Percentiles rank a stretch among this genome's conserved stretches.
phyloP scores from a whole-genome alignment of 768 basidiomycete species.

The Tulasnella sp. region DNA sequence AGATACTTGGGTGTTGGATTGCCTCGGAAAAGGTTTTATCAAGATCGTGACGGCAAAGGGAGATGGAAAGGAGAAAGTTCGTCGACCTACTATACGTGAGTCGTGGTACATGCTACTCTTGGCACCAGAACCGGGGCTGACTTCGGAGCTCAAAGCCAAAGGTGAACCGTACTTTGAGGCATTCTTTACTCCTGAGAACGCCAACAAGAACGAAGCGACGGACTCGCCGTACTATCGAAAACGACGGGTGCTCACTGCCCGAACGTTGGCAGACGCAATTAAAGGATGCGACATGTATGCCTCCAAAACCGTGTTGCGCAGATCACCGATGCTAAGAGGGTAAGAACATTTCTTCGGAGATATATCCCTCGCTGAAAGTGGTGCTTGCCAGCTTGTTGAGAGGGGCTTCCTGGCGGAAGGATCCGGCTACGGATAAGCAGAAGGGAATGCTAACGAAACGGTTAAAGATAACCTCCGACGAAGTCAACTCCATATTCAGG shows the following conservation, averaged over 20 bases:
- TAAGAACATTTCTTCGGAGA: constrained; percentile 24
- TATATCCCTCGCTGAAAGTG: background rate
- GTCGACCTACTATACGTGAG: no score
- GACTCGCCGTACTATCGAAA: constrained; percentile 30
- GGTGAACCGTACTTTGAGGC: constrained; percentile 34
- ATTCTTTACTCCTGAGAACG: constrained; percentile 38
- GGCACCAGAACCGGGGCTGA: no score
- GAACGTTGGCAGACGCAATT: constrained; percentile 45
- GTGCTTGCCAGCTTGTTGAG: no score
- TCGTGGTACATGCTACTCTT: no score
- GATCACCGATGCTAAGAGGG: constrained; percentile 40
- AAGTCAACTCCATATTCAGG: background rate
- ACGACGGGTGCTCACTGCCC: constrained; percentile 44
- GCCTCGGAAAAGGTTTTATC: constrained; percentile 55
- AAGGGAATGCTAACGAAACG: constrained; percentile 43
- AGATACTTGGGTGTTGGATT: constrained; percentile 59
- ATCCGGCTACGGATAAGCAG: constrained; percentile 50
- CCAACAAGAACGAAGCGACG: background rate
- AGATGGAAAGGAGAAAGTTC: background rate
- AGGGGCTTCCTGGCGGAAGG: constrained; percentile 51
- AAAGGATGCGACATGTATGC: constrained; percentile 55
- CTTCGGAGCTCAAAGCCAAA: background rate
- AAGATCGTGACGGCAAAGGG: constrained; percentile 35
- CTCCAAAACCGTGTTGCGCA: constrained; percentile 39
- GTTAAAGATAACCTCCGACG: constrained; percentile 25